Evolutionary conservation across 2,329 filamentous ascomycete species (phyloP).

Genomic region (Apiospora pterosperma): DNA sequence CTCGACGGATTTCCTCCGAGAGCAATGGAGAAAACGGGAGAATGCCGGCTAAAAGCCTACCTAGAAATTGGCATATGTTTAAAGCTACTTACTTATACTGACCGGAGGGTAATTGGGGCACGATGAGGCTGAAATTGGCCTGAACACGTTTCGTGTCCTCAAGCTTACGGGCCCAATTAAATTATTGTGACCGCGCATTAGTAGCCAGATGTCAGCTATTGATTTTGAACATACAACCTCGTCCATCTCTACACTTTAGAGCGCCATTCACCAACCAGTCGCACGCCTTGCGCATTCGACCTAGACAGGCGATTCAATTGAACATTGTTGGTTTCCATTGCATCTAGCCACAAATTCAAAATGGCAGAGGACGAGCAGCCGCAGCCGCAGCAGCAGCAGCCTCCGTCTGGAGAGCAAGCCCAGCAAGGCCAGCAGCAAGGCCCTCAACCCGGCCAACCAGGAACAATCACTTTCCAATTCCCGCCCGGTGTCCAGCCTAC

Average conservation of each 20-base stretch:
- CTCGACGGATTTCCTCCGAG: neutral
- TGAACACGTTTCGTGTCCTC: constrained; percentile 1
- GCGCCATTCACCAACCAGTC: neutral
- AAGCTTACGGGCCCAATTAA: neutral
- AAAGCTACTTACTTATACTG: too few species aligned
- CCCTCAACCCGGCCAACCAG: neutral
- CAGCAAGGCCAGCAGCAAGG: constrained; percentile 3
- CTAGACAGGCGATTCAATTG: neutral
- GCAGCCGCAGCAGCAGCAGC: too few species aligned
- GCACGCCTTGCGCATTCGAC: neutral
- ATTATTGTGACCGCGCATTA: neutral
- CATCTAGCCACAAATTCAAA: neutral
- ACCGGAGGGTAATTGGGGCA: neutral
- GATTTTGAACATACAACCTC: neutral
- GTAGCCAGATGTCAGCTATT: neutral
- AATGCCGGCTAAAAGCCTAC: neutral
- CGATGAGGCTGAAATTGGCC: neutral
- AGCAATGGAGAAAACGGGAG: neutral
- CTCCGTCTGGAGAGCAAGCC: neutral
- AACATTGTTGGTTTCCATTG: neutral
- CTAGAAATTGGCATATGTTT: too few species aligned
- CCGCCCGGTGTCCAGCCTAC: constrained; percentile 51
- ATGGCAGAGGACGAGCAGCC: constrained; percentile 4
- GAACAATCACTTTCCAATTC: constrained; percentile 27
- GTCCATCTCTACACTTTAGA: neutral